Base-by-base conservation (phyloP, 768 basidiomycete genomes). In the Gyrodon lividus region DNA sequence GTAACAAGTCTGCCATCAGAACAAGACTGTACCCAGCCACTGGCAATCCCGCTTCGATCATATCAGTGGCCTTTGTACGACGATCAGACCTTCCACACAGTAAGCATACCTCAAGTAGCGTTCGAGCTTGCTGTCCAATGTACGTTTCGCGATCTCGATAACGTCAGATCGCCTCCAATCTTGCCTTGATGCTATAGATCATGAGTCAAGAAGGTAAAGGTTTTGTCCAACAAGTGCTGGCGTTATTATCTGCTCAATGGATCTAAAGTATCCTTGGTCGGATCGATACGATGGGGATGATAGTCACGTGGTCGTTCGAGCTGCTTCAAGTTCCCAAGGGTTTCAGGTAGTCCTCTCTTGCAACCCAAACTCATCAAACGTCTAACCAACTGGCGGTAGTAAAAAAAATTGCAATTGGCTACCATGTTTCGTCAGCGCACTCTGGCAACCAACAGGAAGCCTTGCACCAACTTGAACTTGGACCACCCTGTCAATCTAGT, bases 221-320 rank as follows among this genome's bases (percentile, higher is more conserved):
- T 31, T 31, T 48, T 46, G n/a, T 47, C 28, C 50, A 43, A 48
- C 48, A 16, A 24, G 41, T n/a, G 16, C 56, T 2, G 31, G 12
- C 2, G 13, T 9, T 22, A 56, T 66, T 66, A 66, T 65, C 63
- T 14, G 41, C 55, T 48, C 35, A 55, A 28, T 6, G 28, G 10
- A 6, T 24, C 6, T 2, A n/a, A 31, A 19, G 28, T 54, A 14
- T 13, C 14, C 24, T 42, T 20, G 24, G 39, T 60, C 63, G 64
- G 64, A 64, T 64, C 64, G 63, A 64, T 66, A 47, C 63, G n/a
- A n/a, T n/a, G n/a, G n/a, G n/a, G n/a, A n/a, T n/a, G n/a, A n/a
- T n/a, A n/a, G n/a, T n/a, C n/a, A n/a, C n/a, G n/a, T n/a, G n/a
- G n/a, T n/a, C n/a, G n/a, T n/a, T n/a, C n/a, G n/a, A n/a, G n/a